Evolutionary conservation across 352 stramenopile species (phyloP).

Genomic region (Phytophthora tubulina): DNA sequence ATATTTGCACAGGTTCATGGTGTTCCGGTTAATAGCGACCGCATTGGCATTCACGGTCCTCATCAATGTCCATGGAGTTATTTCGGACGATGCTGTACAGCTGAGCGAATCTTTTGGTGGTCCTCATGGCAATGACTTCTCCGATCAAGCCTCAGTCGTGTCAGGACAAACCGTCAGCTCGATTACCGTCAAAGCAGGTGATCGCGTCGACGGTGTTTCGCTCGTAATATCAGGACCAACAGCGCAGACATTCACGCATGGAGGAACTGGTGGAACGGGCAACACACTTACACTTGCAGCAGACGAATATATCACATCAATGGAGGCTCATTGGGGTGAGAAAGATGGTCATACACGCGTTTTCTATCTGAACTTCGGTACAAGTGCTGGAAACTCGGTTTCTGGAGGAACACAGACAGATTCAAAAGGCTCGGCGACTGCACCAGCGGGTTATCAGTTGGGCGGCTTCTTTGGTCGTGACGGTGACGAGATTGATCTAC

Average conservation of each 20-base stretch:
- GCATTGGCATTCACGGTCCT: constrained; percentile 2
- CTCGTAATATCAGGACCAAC: constrained; percentile 26
- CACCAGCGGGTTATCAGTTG: constrained; percentile 28
- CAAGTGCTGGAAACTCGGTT: constrained; percentile 30
- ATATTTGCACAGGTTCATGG: background rate
- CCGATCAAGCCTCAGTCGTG: constrained; percentile 27
- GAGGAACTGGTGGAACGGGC: constrained; percentile 21
- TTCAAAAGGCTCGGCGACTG: constrained; percentile 19
- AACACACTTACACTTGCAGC: constrained; percentile 32
- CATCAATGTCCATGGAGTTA: background rate
- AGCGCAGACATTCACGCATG: constrained; percentile 32
- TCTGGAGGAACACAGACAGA: constrained; percentile 29
- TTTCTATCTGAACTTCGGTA: constrained; percentile 39
- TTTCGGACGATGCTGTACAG: constrained; percentile 24
- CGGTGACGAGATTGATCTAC: constrained; percentile 35
- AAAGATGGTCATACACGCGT: constrained; percentile 32
- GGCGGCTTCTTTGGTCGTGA: constrained; percentile 36
- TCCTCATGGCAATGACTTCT: constrained; percentile 34
- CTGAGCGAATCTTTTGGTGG: constrained; percentile 33
- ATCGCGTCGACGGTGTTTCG: constrained; percentile 30
- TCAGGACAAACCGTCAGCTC: constrained; percentile 23
- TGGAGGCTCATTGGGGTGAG: constrained; percentile 37
- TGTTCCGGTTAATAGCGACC: background rate
- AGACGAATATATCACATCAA: constrained; percentile 33
- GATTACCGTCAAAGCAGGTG: constrained; percentile 25